phyloP scores from a whole-genome alignment of 768 basidiomycete genomes.

The Thelephora ganbajun region DNA sequence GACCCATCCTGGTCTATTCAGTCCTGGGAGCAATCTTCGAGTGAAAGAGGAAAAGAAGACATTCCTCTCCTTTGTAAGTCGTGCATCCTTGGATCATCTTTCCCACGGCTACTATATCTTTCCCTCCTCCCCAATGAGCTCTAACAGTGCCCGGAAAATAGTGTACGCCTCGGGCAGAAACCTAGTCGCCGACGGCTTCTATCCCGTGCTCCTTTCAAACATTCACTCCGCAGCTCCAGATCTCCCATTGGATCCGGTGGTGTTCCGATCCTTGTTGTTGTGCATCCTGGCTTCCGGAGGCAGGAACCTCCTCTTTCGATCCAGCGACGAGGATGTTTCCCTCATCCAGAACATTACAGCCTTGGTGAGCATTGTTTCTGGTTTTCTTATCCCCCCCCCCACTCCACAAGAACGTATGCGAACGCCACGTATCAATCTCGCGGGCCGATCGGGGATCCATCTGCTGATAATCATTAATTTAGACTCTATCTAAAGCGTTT shows the following conservation, averaged over 20 bases:
- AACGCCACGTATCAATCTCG: constrained; percentile 2
- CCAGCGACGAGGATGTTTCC: constrained; percentile 49
- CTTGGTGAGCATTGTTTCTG: constrained; percentile 29
- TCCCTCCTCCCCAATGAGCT: not conserved
- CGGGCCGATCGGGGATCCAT: not conserved
- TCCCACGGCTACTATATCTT: not conserved
- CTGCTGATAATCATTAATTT: constrained; percentile 1
- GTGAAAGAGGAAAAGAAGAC: too few relatives aligned
- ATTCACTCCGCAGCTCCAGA: constrained; percentile 30
- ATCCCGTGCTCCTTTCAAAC: constrained; percentile 26
- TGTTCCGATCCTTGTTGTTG: constrained; percentile 53
- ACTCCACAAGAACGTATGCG: not conserved
- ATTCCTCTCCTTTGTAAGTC: not conserved
- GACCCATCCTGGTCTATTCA: too few relatives aligned
- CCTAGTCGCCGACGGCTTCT: constrained; percentile 10
- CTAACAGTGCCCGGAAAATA: too few relatives aligned
- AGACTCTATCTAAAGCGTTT: constrained; percentile 51
- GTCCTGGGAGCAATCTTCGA: too few relatives aligned
- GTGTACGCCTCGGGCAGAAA: too few relatives aligned
- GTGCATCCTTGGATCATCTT: not conserved
- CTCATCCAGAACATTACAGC: constrained; percentile 42
- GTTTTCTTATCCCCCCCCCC: not conserved
- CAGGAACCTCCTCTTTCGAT: constrained; percentile 49
- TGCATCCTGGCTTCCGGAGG: constrained; percentile 39
- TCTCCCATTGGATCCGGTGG: constrained; percentile 45